Conservation (phyloP, 139 green algal genomes). For the Tetraselmis striata region DNA sequence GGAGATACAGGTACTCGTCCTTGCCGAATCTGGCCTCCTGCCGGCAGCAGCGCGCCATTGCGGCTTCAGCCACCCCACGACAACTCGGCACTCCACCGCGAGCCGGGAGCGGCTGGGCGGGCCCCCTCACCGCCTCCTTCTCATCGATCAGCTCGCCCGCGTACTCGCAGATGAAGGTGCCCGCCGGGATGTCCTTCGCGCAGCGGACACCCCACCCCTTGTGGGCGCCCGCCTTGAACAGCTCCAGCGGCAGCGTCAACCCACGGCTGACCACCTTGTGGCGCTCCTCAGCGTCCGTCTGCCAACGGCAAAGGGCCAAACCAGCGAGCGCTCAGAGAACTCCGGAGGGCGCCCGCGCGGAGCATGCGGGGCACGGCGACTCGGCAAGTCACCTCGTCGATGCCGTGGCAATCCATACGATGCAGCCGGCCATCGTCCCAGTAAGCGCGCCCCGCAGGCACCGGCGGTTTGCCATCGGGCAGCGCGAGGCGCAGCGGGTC, state of each 20-base stretch:
- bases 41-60: neutral
- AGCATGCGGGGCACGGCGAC: neutral
- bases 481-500: slow-evolving; percentile 11
- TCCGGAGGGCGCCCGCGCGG: neutral
- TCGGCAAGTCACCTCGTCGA: slow-evolving; percentile 24
- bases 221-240: slow-evolving; percentile 49
- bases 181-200: slow-evolving; percentile 25
- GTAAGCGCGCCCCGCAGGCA: no score
- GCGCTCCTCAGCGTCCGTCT: slow-evolving; percentile 3
- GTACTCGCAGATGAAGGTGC: slow-evolving; percentile 50
- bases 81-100: neutral
- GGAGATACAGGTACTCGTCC: neutral
- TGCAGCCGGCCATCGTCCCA: no score
- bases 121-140: slow-evolving; percentile 27
- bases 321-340: neutral
- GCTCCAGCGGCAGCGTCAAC: slow-evolving; percentile 49
- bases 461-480: slow-evolving; percentile 22
- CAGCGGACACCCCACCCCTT: slow-evolving; percentile 60
- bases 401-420: slow-evolving; percentile 26
- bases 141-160: slow-evolving; percentile 45
- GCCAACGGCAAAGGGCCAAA: slow-evolving; percentile 5
- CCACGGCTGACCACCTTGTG: slow-evolving; percentile 37
- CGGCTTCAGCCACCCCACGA: neutral
- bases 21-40: no score
- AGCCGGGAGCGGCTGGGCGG: neutral